Evolutionary conservation across 1,284 basidiomycete species (phyloP).

Genomic region (Volvariella surrecta): DNA sequence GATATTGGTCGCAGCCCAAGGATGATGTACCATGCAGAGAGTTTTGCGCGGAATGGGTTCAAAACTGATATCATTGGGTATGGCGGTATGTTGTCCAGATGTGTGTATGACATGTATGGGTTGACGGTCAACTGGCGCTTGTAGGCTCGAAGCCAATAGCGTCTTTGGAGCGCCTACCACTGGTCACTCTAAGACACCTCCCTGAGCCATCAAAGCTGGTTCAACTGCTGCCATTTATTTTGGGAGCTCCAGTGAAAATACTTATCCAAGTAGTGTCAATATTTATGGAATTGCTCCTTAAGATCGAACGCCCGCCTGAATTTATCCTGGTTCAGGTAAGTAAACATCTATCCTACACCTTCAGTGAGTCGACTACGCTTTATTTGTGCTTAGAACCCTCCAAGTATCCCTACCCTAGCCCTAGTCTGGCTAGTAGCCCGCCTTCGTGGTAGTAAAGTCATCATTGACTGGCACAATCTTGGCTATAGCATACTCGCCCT

Average conservation of each 20-base stretch:
- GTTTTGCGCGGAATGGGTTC: conserved; percentile 79
- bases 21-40: conserved; percentile 98
- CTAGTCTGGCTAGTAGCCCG: conserved; percentile 72
- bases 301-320: conserved; percentile 66
- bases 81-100: conserved; percentile 42
- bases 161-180: conserved; percentile 54
- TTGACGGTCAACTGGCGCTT: not conserved
- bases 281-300: conserved; percentile 51
- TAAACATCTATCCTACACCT: conserved; percentile 8
- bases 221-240: conserved; percentile 57
- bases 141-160: conserved; percentile 71
- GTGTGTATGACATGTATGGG: not conserved
- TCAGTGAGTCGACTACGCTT: conserved; percentile 5
- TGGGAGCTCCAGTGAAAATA: conserved; percentile 80
- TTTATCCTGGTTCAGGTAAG: conserved; percentile 86
- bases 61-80: conserved; percentile 84
- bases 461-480: conserved; percentile 99
- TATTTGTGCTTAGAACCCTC: conserved; percentile 68
- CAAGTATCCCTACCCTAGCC: conserved; percentile 89
- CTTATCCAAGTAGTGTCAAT: conserved; percentile 60
- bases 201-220: conserved; percentile 55
- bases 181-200: conserved; percentile 61
- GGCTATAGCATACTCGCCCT: conserved; percentile 91
- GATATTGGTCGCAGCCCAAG: conserved; percentile 94
- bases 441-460: conserved; percentile 71